Evolutionary conservation across 495 filamentous ascomycete species (phyloP), one percentile per base, ranked within the genome.

Genomic region (Cryomyces minteri): DNA sequence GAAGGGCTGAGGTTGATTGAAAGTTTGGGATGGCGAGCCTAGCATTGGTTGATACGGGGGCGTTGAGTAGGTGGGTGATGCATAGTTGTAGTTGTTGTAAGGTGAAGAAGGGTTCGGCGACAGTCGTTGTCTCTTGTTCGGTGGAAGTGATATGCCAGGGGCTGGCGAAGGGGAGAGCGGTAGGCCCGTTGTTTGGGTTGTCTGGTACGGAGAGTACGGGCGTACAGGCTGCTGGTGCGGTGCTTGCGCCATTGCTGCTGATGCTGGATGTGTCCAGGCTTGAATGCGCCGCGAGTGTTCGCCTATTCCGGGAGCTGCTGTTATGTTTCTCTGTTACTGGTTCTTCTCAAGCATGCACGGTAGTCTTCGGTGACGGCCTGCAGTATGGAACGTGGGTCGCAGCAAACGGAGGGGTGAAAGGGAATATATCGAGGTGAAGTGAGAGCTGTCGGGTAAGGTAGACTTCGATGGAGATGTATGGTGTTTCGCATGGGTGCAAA

Each of bases 71-170:
- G 28, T 9, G 18, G 45, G 45, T 10, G 45, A 32, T n/a, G n/a
- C n/a, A 45, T 50, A 41, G 56, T 53, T 48, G 54, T 52, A 31
- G 50, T 57, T 31, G 49, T 47, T 39, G 46, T 65, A 62, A 14
- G 68, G 65, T 40, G 67, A 64, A 32, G 51, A 62, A 43, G 78
- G 75, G 39, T 74, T 72, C 28, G 82, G 75, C 29, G 82, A 85
- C 10, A 85, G 63, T 18, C 76, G 75, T 45, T 73, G 74, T 40
- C 82, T 71, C 60, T 92, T 82, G 43, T 62, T 74, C 0, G 73
- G 70, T 12, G 77, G 78, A 40, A 71, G 58, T 28, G 58, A 12
- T 55, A 54, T 5, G 51, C 31, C 32, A 43, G n/a, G n/a, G n/a
- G n/a, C n/a, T n/a, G n/a, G n/a, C n/a, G n/a, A n/a, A n/a, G n/a